Evolutionary conservation across 345 rosid genomes (phyloP).

Genomic region (sweet orange (Citrus sinensis)): DVS_A1.0 CM039163.1:1772001-1772500

Average conservation of each 20-base stretch:
- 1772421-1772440: neutral
- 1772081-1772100: constrained; percentile 21
- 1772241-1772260: constrained; percentile 37
- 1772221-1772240: neutral
- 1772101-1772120: neutral
- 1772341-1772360: constrained; percentile 33
- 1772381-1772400: neutral
- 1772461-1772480: constrained; percentile 49
- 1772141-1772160: constrained; percentile 19
- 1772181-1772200: neutral
- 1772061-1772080: neutral
- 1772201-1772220: neutral
- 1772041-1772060: too few relatives aligned
- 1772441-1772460: constrained; percentile 38
- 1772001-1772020: too few relatives aligned
- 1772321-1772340: constrained; percentile 82
- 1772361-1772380: neutral
- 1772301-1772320: constrained; percentile 75
- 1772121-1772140: constrained; percentile 34
- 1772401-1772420: neutral
- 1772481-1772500: constrained; percentile 71
- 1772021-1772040: too few relatives aligned
- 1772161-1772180: neutral
- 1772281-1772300: constrained; percentile 67
- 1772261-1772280: constrained; percentile 75